Percentiles rank a stretch among this genome's conserved stretches.
Evolutionary conservation across 176 grass and related monocot genomes (phyloP).

Genomic region (Carex parvula): DNA sequence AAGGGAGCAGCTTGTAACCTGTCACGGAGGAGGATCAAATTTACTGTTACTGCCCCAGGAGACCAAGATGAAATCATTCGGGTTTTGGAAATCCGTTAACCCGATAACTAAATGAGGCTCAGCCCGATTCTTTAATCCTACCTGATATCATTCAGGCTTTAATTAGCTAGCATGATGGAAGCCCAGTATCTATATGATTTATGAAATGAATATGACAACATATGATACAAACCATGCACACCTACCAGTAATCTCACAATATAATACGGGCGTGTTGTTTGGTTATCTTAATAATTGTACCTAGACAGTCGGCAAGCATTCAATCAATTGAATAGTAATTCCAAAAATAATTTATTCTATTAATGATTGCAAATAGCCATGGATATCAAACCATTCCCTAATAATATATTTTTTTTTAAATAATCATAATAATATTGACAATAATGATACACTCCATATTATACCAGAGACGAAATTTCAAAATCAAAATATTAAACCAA

Average conservation of each 20-base stretch:
- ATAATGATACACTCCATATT: not conserved
- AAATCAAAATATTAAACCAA: not conserved
- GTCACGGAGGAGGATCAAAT: too few relatives aligned
- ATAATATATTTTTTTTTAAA: not conserved
- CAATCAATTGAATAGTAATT: constrained; percentile 1
- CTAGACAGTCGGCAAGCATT: not conserved
- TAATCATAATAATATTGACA: not conserved
- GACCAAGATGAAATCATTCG: too few relatives aligned
- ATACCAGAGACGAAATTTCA: not conserved
- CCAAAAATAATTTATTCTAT: not conserved
- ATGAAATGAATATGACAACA: constrained; percentile 3
- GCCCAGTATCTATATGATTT: too few relatives aligned
- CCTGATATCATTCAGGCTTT: too few relatives aligned
- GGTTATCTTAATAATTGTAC: not conserved
- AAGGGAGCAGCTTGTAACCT: too few relatives aligned
- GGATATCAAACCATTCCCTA: not conserved
- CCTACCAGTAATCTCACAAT: not conserved
- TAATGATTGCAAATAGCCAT: not conserved
- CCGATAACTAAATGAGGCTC: too few relatives aligned
- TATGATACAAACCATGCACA: constrained; percentile 10
- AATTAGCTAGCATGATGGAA: too few relatives aligned
- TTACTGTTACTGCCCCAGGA: too few relatives aligned
- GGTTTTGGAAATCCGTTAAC: too few relatives aligned
- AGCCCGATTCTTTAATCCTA: too few relatives aligned
- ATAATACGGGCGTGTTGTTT: not conserved